phyloP scores from a whole-genome alignment of 1,284 basidiomycete genomes.

The Irpex rosettiformis region DNA sequence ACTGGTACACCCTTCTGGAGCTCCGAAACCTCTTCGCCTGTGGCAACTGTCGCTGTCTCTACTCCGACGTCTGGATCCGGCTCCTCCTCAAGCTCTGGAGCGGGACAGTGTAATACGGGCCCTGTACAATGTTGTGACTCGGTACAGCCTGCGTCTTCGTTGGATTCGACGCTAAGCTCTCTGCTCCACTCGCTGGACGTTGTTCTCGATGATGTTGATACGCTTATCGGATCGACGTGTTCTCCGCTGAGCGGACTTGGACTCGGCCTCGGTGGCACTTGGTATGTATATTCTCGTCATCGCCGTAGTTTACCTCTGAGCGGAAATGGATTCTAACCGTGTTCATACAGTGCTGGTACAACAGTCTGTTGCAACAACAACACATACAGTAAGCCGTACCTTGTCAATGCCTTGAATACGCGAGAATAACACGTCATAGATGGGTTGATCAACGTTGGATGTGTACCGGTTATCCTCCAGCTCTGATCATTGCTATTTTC shows the following conservation, averaged over 20 bases:
- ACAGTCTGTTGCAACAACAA: conserved; percentile 31
- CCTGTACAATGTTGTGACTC: conserved; percentile 29
- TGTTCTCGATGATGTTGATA: conserved; percentile 15
- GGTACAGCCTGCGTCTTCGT: conserved; percentile 21
- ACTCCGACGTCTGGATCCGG: neutral
- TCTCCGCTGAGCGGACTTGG: conserved; percentile 18
- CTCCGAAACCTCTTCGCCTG: neutral
- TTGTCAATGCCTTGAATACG: neutral
- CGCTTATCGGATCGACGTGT: conserved; percentile 20
- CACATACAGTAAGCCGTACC: conserved; percentile 20
- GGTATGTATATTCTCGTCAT: neutral
- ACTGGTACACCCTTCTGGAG: neutral
- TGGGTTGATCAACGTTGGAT: conserved; percentile 19
- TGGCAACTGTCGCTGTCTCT: neutral
- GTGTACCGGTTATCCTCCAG: conserved; percentile 14
- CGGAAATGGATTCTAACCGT: neutral
- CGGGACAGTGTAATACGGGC: conserved; percentile 27
- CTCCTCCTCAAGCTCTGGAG: neutral
- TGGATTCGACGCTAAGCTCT: conserved; percentile 11
- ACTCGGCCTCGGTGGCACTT: conserved; percentile 1
- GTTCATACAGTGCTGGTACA: conserved; percentile 14
- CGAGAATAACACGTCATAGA: conserved; percentile 7
- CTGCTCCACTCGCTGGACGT: conserved; percentile 14
- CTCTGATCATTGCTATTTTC: neutral
- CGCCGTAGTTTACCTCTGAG: neutral